phyloP scores from a whole-genome alignment of 139 green algal species.

The Picochlorum sp. region DNA sequence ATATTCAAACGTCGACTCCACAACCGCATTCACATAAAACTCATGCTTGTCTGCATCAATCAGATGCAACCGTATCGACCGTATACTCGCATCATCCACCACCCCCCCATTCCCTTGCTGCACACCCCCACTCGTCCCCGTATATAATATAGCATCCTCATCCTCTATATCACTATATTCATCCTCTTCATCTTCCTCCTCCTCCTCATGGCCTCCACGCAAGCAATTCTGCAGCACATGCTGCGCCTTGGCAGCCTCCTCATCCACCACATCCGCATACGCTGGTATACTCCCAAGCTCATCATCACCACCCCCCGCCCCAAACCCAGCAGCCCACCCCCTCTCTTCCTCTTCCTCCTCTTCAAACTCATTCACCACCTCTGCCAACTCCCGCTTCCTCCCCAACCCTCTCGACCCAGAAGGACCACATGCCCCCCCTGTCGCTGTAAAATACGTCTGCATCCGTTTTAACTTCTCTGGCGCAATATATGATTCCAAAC shows the following conservation, averaged over 20 bases:
- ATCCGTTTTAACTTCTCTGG: too few relatives aligned
- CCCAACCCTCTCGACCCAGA: not conserved
- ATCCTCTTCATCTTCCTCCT: not conserved
- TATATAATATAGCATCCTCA: not conserved
- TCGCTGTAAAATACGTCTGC: too few relatives aligned
- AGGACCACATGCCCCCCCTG: not conserved
- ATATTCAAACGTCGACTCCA: not conserved
- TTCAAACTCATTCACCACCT: not conserved
- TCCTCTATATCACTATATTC: not conserved
- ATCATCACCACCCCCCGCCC: not conserved
- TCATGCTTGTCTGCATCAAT: not conserved
- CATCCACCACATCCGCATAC: not conserved
- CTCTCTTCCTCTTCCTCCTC: conserved; percentile 3
- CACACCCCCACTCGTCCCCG: too few relatives aligned
- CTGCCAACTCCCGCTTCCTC: not conserved
- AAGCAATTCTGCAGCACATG: not conserved
- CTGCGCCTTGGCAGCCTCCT: conserved; percentile 1
- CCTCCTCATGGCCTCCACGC: not conserved
- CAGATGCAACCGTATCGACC: not conserved
- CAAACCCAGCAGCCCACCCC: not conserved
- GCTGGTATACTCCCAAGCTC: not conserved
- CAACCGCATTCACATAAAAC: not conserved
- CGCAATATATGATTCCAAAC: too few relatives aligned
- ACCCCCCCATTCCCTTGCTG: not conserved
- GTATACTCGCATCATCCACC: too few relatives aligned